Evolutionary conservation across 2,329 filamentous ascomycete species (phyloP), one percentile per base, ranked within the genome.

Genomic region (Cytospora chrysosperma): DNA sequence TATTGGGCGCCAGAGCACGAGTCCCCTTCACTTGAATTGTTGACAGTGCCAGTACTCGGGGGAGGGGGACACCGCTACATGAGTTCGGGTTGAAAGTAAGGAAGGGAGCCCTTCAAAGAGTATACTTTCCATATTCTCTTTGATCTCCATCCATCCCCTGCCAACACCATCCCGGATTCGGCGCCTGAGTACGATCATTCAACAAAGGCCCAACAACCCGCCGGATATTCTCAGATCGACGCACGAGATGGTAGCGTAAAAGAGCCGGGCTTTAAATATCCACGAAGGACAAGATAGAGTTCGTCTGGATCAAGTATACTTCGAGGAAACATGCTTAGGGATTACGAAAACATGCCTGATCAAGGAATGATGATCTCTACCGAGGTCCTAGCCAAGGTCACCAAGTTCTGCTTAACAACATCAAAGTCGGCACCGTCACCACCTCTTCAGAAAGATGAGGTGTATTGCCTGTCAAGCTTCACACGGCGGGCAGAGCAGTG

Each of bases 391-490:
- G 37, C 53, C 8, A 37, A 30, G 21, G 17, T 61, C 21, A 40
- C 43, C 6, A 49, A 37, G 17, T 55, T 61, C 40, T 61, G 51
- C 28, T 28, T 40, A n/a, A 37, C 51, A 17, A 6, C 59, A 15
- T 27, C 59, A 4, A 55, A 19, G 21, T 37, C 37, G 37, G 51
- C 52, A 3, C 59, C 59, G 7, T 55, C 55, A 15, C 60, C 43
- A 17, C 47, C 60, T 1, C 32, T 62, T 21, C 34, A 53, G 6
- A 53, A 19, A 10, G 54, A 55, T 1, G 60, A 62, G 1, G 30
- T 62, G 21, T 62, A 62, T 47, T 62, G 60, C 55, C 60, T 62
- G n/a, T 52, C 54, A n/a, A 54, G 49, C 34, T 62, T 62, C 55
- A 13, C 32, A 1, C 3, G 49, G 26, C 50, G 60, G 54, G 55